A percentile compares a stretch with the other conserved stretches of the same genome.
Evolutionary conservation across 1,139 yeast genomes (phyloP).

Genomic region (Geotrichum cucujoidarum): DNA sequence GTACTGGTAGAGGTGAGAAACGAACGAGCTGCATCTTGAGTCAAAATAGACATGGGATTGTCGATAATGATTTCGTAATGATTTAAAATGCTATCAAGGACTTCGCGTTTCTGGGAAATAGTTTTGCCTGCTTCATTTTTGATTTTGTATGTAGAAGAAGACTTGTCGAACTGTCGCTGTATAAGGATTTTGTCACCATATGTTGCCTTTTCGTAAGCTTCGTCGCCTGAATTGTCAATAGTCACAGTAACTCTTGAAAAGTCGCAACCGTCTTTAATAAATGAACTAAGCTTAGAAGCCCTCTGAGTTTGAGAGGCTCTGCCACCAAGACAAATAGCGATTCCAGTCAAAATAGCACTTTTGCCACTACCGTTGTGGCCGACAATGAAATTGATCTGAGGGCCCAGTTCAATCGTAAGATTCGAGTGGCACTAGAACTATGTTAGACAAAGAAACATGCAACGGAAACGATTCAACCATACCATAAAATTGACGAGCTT

Average conservation of each 20-base stretch:
- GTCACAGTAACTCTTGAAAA: conserved; percentile 58
- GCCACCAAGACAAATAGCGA: conserved; percentile 90
- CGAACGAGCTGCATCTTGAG: conserved; percentile 92
- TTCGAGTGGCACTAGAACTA: conserved; percentile 62
- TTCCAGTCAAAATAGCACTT: conserved; percentile 86
- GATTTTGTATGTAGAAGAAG: conserved; percentile 51
- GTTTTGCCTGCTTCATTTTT: conserved; percentile 49
- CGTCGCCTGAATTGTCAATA: conserved; percentile 54
- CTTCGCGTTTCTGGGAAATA: conserved; percentile 57
- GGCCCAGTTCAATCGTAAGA: conserved; percentile 72
- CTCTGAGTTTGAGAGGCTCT: conserved; percentile 87
- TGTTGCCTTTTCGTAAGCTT: conserved; percentile 56
- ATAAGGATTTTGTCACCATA: conserved; percentile 68
- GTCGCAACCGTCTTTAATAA: conserved; percentile 73
- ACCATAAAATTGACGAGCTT: conserved; percentile 33
- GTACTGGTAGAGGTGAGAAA: conserved; percentile 67
- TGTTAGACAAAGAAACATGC: not conserved
- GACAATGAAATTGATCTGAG: conserved; percentile 80
- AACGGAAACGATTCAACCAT: not conserved
- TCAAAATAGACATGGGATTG: conserved; percentile 87
- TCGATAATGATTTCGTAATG: conserved; percentile 75
- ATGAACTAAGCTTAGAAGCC: conserved; percentile 62
- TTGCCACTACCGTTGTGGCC: conserved; percentile 97
- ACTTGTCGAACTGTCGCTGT: conserved; percentile 47
- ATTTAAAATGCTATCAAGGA: conserved; percentile 62